phyloP scores from a whole-genome alignment of 1,284 basidiomycete genomes.

The Cryptococcus maquisensis region DNA sequence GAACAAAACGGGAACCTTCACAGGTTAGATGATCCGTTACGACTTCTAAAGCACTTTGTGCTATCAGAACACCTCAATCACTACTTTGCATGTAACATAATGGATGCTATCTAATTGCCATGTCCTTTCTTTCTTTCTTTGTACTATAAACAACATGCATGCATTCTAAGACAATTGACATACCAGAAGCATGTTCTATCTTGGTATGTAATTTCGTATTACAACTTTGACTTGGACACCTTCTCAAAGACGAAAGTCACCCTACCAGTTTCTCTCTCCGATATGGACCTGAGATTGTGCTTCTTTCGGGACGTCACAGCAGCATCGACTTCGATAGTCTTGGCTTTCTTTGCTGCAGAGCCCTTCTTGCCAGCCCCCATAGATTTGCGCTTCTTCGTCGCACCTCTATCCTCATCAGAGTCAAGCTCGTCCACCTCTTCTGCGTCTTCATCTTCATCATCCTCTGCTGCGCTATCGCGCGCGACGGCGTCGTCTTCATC shows the following conservation, averaged over 20 bases:
- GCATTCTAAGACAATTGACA: no score
- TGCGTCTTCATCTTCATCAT: conserved; percentile 8
- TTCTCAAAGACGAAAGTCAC: conserved; percentile 48
- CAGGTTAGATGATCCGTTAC: background rate
- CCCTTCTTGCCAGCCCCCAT: background rate
- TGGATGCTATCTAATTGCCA: no score
- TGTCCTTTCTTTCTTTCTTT: no score
- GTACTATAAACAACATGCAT: no score
- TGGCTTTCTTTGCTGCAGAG: conserved; percentile 1
- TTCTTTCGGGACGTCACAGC: conserved; percentile 10
- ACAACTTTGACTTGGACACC: conserved; percentile 26
- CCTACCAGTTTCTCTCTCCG: conserved; percentile 30
- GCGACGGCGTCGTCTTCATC: background rate
- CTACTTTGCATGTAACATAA: no score
- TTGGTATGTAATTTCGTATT: background rate
- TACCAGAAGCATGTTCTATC: background rate
- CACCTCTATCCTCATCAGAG: conserved; percentile 2
- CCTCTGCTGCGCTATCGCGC: background rate
- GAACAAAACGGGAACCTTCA: conserved; percentile 37
- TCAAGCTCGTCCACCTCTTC: conserved; percentile 7
- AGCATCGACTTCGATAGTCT: background rate
- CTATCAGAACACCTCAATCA: no score
- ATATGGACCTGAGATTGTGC: conserved; percentile 33
- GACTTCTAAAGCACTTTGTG: no score
- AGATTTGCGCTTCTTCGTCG: conserved; percentile 14